A percentile compares a stretch with the other conserved stretches of the same genome.
These are phyloP conservation scores for Aphanomyces invadans DNA, from an alignment of 352 stramenopile species.

Conservation along the genomic window DNA sequence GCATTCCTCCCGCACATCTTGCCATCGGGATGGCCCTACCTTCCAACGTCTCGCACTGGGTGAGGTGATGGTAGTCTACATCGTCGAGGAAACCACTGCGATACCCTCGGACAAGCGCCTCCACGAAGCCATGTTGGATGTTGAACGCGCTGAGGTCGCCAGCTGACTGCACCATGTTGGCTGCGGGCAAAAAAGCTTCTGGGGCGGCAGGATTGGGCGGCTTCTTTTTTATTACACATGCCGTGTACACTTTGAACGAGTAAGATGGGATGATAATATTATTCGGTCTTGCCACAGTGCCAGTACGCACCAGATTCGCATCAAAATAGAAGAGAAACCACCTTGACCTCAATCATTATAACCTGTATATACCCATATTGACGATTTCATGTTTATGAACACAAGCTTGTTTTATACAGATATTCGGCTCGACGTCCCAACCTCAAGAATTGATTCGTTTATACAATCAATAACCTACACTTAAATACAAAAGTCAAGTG, in stretches of 20 bases:
- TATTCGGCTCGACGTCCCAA: too few species aligned
- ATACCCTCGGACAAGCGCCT: slow-evolving; percentile 95
- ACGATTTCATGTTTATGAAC: too few species aligned
- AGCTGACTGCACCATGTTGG: slow-evolving; percentile 29
- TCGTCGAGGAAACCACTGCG: slow-evolving; percentile 85
- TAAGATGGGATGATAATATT: too few species aligned
- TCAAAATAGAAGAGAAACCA: slow-evolving; percentile 26
- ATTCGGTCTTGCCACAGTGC: neutral
- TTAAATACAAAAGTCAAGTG: too few species aligned
- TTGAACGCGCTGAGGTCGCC: slow-evolving; percentile 95
- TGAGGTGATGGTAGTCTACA: slow-evolving; percentile 86
- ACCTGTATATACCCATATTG: slow-evolving; percentile 16
- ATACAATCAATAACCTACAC: too few species aligned
- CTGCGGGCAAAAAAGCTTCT: neutral
- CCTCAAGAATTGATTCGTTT: too few species aligned
- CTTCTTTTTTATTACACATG: neutral
- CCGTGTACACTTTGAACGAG: too few species aligned
- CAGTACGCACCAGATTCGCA: neutral
- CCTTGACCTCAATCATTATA: neutral
- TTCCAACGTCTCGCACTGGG: slow-evolving; percentile 87
- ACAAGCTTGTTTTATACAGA: too few species aligned
- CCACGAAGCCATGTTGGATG: slow-evolving; percentile 96
- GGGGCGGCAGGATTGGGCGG: neutral
- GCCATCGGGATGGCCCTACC: slow-evolving; percentile 30
- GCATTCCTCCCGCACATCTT: neutral